Conservation (phyloP, 2,329 filamentous ascomycete genomes). For the Cucurbitaria berberidis region DNA sequence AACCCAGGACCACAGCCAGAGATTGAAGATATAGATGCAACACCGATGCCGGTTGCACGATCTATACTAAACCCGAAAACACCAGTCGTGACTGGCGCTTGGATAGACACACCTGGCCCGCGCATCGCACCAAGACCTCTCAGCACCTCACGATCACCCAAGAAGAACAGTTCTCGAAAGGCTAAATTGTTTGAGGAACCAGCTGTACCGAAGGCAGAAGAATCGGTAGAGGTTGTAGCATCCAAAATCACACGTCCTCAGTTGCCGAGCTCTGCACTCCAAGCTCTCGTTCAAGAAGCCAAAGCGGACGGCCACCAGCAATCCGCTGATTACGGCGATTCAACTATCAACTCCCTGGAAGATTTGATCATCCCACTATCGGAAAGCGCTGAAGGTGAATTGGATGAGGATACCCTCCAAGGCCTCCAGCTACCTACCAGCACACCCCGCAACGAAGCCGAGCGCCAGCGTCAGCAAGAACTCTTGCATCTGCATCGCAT, state of each 20-base stretch:
- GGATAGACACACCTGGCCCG: slow-evolving; percentile 55
- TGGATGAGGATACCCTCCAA: slow-evolving; percentile 45
- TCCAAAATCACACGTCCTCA: slow-evolving; percentile 23
- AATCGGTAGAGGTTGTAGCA: neutral
- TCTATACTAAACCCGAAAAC: slow-evolving; percentile 46
- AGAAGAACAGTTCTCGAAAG: slow-evolving; percentile 22
- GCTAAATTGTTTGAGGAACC: slow-evolving; percentile 16
- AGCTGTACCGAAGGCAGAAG: slow-evolving; percentile 2
- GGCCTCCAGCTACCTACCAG: slow-evolving; percentile 35
- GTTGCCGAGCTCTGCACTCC: slow-evolving; percentile 46
- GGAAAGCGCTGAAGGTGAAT: slow-evolving; percentile 27
- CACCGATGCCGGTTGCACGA: slow-evolving; percentile 35
- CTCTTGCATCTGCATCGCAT: slow-evolving; percentile 50
- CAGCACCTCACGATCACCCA: slow-evolving; percentile 18
- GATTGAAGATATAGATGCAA: slow-evolving; percentile 27
- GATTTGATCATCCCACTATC: slow-evolving; percentile 47
- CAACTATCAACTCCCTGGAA: slow-evolving; percentile 56
- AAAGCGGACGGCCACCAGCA: slow-evolving; percentile 26
- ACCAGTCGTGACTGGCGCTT: slow-evolving; percentile 55
- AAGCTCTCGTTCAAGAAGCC: slow-evolving; percentile 51
- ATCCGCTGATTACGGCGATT: slow-evolving; percentile 50
- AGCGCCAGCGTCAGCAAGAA: slow-evolving; percentile 52
- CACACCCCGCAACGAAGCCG: slow-evolving; percentile 47
- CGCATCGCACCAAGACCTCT: slow-evolving; percentile 24
- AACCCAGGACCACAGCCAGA: slow-evolving; percentile 6